Base-by-base conservation (phyloP, 2,329 filamentous ascomycete species). In the Ascocoryne sarcoides region DNA sequence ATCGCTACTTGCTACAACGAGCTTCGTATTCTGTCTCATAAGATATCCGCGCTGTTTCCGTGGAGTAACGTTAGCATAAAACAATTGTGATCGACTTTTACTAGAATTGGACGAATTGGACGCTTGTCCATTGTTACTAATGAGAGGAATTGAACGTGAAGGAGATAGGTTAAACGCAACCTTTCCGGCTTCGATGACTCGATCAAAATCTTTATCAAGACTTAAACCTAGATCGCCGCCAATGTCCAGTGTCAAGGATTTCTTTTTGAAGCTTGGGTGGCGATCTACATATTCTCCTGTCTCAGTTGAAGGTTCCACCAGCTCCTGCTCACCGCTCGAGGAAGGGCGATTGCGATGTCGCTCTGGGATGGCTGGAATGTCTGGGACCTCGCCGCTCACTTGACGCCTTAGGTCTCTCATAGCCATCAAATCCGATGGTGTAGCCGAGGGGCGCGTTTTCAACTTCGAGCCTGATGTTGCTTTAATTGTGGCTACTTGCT, bases 1-100 rank as follows among this genome's bases (percentile, higher is more conserved):
- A 43, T 71, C 71, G 33, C 74, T 71, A 60, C 82, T 94, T n/a
- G 92, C 92, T 36, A 94, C 79, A 37, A 98, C 87, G 39, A 98
- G 76, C 63, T 96, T 96, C 3, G 90, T 96, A 65, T 96, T 98
- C 56, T 98, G 90, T 56, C 92, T 81, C 90, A 96, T 98, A 33
- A 96, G 73, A 59, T 98, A 98, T 42, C 92, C 92, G 69, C 93
- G 89, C 89, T 95, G 84, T 78, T 71, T 72, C 52, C 64, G 69
- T 54, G 66, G 56, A 58, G 62, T 71, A 56, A 68, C 59, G 73
- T 87, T 79, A 86, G 82, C 72, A 77, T 71, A 47, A 46, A 46
- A 23, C 38, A 45, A 34, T 42, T 35, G 26, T 31, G 36, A 18
- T 7, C 23, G 7, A 26, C 12, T 7, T 26, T 7, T 7, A 29